Base-by-base conservation (phyloP, 2,329 filamentous ascomycete species). In the Metarhizium anisopliae region DNA sequence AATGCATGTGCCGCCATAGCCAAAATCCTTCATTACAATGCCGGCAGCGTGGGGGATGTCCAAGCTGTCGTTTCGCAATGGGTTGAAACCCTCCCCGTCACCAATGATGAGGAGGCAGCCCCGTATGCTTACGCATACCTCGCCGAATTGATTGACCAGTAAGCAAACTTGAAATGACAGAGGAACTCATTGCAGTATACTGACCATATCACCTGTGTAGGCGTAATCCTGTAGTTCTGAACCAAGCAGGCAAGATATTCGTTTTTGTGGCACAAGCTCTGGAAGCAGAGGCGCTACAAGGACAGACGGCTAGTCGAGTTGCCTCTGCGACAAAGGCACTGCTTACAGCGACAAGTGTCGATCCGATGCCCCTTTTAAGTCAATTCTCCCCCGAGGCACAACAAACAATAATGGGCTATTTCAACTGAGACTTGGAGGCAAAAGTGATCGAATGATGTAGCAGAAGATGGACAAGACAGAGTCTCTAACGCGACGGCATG, bases 1-100 rank as follows among this genome's bases (percentile, higher is more conserved):
- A 99, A 99, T 68, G 93, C 93, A 6, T 96, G 90, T 63, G 93
- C 94, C 47, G 91, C 90, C 62, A 94, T 99, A 66, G 94, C 94
- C 40, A 99, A 99, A 80, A 93, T 99, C 54, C 78, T 99, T 61
- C 91, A 96, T 69, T 96, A 86, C 75, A 96, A 95, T 72, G 77
- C 84, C 29, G 78, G 78, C 62, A 89, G 88, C 67, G 85, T 99
- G 18, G 78, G 77, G 54, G 90, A 95, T 65, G 78, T 83, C 52
- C 86, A 94, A 66, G 81, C 87, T 42, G 80, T 96, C 30, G 84
- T 90, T 47, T 75, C 78, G n/a, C 86, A 88, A 68, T 99, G 94
- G 94, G 76, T 99, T 51, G 85, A 90, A 61, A 96, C 93, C 0
- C 77, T 99, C 40, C 94, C 94, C 0, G 87, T 99, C 53, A 85